phyloP scores from a whole-genome alignment of 2,329 filamentous ascomycete genomes.

The Metarhizium album region DNA sequence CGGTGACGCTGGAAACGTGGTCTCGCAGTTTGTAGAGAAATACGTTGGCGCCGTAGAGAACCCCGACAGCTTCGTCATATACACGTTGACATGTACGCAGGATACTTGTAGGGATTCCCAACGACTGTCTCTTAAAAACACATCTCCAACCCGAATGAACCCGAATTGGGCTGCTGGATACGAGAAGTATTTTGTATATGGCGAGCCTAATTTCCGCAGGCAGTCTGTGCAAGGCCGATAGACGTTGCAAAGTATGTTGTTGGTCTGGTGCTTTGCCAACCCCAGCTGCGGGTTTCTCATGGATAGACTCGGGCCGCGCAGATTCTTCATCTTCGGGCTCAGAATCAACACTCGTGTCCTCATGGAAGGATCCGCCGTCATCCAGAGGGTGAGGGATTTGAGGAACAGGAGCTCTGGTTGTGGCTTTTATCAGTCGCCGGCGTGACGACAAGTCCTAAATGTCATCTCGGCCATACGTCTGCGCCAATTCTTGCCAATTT shows the following conservation, averaged over 20 bases:
- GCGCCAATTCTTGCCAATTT: neutral
- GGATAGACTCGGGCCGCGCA: neutral
- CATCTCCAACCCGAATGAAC: slow-evolving; percentile 24
- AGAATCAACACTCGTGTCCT: neutral
- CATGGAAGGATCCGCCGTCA: neutral
- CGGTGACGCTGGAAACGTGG: slow-evolving; percentile 8
- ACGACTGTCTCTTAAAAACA: slow-evolving; percentile 18
- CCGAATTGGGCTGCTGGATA: slow-evolving; percentile 19
- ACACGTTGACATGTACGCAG: slow-evolving; percentile 24
- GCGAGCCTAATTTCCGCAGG: slow-evolving; percentile 19
- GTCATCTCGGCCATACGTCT: neutral
- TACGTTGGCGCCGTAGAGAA: slow-evolving; percentile 37
- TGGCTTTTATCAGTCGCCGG: neutral
- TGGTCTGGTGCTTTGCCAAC: neutral
- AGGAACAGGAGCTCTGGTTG: neutral
- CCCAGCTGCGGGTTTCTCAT: neutral
- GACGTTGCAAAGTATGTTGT: neutral
- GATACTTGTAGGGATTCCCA: slow-evolving; percentile 24
- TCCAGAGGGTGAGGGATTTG: neutral
- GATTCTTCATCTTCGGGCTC: neutral
- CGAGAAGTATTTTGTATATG: slow-evolving; percentile 22
- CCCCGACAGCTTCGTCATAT: slow-evolving; percentile 24
- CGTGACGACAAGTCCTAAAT: neutral
- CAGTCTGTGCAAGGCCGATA: slow-evolving; percentile 9
- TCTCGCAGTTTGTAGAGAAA: slow-evolving; percentile 38